Percentiles rank a stretch among this genome's conserved stretches.
Evolutionary conservation across 345 rosid genomes (phyloP).

Genomic region (Eutrema japonicum): DNA sequence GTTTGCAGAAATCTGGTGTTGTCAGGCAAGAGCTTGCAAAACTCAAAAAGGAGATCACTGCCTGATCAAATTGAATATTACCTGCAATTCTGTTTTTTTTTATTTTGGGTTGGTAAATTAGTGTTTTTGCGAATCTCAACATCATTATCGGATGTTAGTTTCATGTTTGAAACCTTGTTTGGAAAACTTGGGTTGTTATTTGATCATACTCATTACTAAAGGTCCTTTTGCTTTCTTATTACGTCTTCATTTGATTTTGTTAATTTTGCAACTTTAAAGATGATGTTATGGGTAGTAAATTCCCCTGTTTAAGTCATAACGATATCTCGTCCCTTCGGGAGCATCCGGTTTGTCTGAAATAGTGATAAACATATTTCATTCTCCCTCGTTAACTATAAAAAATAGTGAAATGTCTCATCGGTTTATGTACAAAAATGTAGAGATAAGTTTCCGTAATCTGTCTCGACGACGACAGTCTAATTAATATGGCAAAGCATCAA

Average conservation of each 20-base stretch:
- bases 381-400: too few species aligned
- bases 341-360: too few species aligned
- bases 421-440: too few species aligned
- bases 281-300: too few species aligned
- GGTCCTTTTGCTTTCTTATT: background rate
- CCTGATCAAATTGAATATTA: constrained; percentile 21
- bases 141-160: constrained; percentile 21
- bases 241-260: background rate
- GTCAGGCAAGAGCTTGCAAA: constrained; percentile 63
- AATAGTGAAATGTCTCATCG: too few species aligned
- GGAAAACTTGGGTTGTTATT: constrained; percentile 6
- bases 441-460: background rate
- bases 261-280: too few species aligned
- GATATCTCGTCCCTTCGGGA: too few species aligned
- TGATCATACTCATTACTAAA: background rate
- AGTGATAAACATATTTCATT: too few species aligned
- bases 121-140: constrained; percentile 23
- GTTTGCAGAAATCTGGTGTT: constrained; percentile 55
- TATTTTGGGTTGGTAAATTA: constrained; percentile 27
- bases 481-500: too few species aligned
- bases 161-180: constrained; percentile 25
- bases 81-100: constrained; percentile 13
- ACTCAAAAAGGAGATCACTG: constrained; percentile 54
- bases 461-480: background rate
- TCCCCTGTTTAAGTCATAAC: background rate